These are phyloP conservation scores for Ascosphaera pollenicola DNA, from an alignment of 2,329 filamentous ascomycete species.

Conservation along the genomic window DNA sequence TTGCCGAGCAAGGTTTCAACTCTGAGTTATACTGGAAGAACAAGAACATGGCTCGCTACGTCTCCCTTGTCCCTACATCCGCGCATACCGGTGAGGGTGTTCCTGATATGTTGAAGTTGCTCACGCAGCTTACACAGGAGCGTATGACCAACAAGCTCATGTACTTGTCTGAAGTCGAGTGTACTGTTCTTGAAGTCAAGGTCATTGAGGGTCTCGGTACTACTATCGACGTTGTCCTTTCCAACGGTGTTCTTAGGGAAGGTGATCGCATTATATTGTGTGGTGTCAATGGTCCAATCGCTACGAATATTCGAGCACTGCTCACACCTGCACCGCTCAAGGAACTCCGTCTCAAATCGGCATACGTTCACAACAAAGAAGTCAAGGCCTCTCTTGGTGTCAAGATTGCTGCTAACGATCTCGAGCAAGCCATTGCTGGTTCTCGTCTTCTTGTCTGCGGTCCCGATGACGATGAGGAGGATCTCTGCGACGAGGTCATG, in stretches of 20 bases:
- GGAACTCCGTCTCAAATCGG: constrained; percentile 83
- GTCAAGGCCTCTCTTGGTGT: constrained; percentile 97
- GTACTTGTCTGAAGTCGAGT: constrained; percentile 96
- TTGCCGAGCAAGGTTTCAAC: constrained; percentile 95
- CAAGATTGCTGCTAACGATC: constrained; percentile 91
- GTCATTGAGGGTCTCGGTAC: constrained; percentile 97
- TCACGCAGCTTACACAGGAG: constrained; percentile 80
- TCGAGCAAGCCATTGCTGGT: constrained; percentile 90
- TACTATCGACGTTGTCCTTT: constrained; percentile 91
- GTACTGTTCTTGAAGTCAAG: constrained; percentile 96
- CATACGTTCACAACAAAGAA: constrained; percentile 97
- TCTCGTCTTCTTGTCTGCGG: constrained; percentile 88
- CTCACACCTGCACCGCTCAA: constrained; percentile 83
- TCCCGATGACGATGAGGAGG: constrained; percentile 87
- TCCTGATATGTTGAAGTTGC: constrained; percentile 93
- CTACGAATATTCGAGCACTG: constrained; percentile 83
- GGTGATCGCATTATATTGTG: constrained; percentile 89
- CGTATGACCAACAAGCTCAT: constrained; percentile 93
- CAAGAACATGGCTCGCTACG: constrained; percentile 83
- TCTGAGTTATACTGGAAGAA: constrained; percentile 93
- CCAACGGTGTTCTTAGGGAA: constrained; percentile 84
- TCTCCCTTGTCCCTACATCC: constrained; percentile 92
- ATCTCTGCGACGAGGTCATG: constrained; percentile 92
- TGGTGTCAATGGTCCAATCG: constrained; percentile 88
- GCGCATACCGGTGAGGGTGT: constrained; percentile 99